These are phyloP conservation scores for Russula sp. DNA, from an alignment of 768 basidiomycete genomes.

Conservation along the genomic window DNA sequence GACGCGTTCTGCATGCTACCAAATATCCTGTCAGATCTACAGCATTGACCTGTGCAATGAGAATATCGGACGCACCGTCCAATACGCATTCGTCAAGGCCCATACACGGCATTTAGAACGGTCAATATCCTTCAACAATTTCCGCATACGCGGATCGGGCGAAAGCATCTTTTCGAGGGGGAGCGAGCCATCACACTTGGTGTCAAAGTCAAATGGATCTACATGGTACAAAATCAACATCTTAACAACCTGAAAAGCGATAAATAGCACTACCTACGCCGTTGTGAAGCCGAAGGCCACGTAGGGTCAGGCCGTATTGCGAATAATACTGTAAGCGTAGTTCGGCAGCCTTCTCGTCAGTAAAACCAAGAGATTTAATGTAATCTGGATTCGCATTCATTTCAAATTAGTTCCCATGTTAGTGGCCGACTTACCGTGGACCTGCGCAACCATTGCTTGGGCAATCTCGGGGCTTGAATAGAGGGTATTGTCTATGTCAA, in stretches of 20 bases:
- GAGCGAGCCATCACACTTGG: conserved; percentile 74
- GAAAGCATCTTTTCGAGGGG: conserved; percentile 75
- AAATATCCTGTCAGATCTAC: background rate
- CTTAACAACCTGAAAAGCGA: background rate
- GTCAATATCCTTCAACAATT: conserved; percentile 74
- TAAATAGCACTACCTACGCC: conserved; percentile 48
- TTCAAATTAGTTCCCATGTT: background rate
- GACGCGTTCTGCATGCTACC: conserved; percentile 75
- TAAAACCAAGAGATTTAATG: conserved; percentile 63
- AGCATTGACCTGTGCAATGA: too few relatives aligned
- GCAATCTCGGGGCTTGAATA: conserved; percentile 73
- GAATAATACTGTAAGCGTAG: conserved; percentile 69
- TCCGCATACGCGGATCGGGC: conserved; percentile 51
- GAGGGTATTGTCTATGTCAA: conserved; percentile 86
- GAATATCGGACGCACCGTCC: conserved; percentile 39
- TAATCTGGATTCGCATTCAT: conserved; percentile 42
- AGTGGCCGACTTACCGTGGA: conserved; percentile 47
- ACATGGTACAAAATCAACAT: conserved; percentile 13
- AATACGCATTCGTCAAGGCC: conserved; percentile 83
- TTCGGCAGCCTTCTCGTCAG: conserved; percentile 57
- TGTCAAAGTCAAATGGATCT: conserved; percentile 83
- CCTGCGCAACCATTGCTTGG: conserved; percentile 70
- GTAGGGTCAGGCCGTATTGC: conserved; percentile 75
- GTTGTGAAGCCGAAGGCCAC: conserved; percentile 71
- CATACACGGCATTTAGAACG: conserved; percentile 70